Base-by-base conservation (phyloP, 2,329 filamentous ascomycete species). In the Aspergillus costaricaensis region DNA sequence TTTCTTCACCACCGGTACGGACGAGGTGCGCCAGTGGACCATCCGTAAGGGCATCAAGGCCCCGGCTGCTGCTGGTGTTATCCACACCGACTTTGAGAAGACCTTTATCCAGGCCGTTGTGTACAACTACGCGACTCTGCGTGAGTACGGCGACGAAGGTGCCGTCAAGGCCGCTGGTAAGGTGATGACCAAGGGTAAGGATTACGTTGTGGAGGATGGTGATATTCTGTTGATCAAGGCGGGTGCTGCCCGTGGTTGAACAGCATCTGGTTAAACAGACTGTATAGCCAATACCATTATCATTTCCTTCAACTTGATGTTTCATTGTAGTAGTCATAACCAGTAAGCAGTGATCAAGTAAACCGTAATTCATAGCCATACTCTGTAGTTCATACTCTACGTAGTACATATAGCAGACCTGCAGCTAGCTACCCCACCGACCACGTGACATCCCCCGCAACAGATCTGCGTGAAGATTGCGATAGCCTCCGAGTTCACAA, bases 1-100 rank as follows among this genome's bases (percentile, higher is more conserved):
- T 76, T 99, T 99, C 86, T 99, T 99, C 88, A 99, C 95, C 56
- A 93, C 90, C 36, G 95, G 95, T 72, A 81, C 92, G 23, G 96
- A 99, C 75, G 95, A 99, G 82, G 95, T 99, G 66, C 87, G 95
- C 71, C 95, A 99, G 82, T 99, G 95, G 96, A 99, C 95, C 25
- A 92, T 99, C 75, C 88, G 95, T 61, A 93, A 91, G 73, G 93
- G 92, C 70, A 96, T 90, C 75, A 99, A 99, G 83, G 95, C 95
- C n/a, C 95, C 95, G 17, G 91, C 96, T 74, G 95, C 95, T 50
- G 95, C 95, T 39, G 95, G 95, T 84, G 95, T 99, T 65, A 99
- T 99, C 69, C 95, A 99, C 81, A 91, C 89, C 59, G 95, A 99
- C 77, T 98, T 99, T 68, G 95, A 99, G 80, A 99, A 99, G 88